Evolutionary conservation across 257 asterid genomes (phyloP).

Genomic region (Capsicum rhomboideum): DNA sequence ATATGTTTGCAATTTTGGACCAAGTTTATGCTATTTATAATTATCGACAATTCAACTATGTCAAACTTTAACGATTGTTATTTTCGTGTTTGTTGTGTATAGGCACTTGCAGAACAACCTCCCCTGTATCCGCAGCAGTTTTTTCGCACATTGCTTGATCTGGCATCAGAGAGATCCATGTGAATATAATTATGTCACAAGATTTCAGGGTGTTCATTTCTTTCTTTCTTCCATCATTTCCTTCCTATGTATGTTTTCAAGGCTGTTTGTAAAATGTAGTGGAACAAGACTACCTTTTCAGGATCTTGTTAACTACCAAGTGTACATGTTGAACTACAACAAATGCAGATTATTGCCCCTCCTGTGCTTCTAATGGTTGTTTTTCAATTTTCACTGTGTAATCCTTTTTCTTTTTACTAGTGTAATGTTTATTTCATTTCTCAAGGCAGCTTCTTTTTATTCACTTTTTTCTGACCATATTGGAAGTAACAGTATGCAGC

Average conservation of each 20-base stretch:
- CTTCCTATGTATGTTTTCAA: not conserved
- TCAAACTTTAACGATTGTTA: too few relatives aligned
- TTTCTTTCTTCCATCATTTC: not conserved
- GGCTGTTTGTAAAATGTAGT: not conserved
- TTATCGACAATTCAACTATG: not conserved
- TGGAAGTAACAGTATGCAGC: too few relatives aligned
- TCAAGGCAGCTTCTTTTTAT: too few relatives aligned
- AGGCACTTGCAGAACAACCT: conserved; percentile 83
- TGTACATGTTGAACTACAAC: not conserved
- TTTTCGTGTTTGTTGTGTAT: not conserved
- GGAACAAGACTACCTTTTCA: not conserved
- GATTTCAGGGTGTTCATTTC: not conserved
- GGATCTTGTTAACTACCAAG: not conserved
- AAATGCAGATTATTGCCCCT: not conserved
- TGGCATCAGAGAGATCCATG: conserved; percentile 43
- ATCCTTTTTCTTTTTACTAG: too few relatives aligned
- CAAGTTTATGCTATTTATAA: not conserved
- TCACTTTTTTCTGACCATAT: too few relatives aligned
- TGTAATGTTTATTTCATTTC: too few relatives aligned
- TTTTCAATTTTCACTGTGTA: not conserved
- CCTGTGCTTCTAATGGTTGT: not conserved
- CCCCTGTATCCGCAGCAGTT: conserved; percentile 76
- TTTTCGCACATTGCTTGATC: conserved; percentile 70
- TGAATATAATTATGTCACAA: not conserved
- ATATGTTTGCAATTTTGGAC: not conserved